These are phyloP conservation scores for Aspergillus vadensis DNA, from an alignment of 2,329 filamentous ascomycete species.

Conservation along the genomic window DNA sequence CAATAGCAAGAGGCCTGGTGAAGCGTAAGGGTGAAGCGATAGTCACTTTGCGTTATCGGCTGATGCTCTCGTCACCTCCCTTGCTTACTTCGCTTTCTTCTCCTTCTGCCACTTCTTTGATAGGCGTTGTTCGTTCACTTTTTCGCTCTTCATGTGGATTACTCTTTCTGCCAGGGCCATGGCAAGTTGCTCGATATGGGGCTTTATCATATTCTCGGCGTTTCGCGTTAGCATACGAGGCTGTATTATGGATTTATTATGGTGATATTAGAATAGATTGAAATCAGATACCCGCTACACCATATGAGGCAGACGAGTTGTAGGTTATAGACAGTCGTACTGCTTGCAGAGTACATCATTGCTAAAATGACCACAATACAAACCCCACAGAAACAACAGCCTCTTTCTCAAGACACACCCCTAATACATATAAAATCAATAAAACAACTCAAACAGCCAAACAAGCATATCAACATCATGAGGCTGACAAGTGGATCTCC, in stretches of 20 bases:
- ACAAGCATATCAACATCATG: no score
- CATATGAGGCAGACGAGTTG: neutral
- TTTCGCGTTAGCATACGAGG: slow-evolving; percentile 9
- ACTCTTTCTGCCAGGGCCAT: neutral
- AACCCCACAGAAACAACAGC: no score
- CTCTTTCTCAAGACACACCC: no score
- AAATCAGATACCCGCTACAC: slow-evolving; percentile 8
- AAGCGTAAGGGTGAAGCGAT: slow-evolving; percentile 37
- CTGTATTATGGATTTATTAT: neutral
- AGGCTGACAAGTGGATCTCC: no score
- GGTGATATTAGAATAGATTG: neutral
- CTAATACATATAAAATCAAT: no score
- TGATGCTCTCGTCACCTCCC: neutral
- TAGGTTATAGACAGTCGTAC: neutral
- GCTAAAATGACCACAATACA: no score
- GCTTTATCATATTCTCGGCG: slow-evolving; percentile 12
- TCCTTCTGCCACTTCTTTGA: neutral
- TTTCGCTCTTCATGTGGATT: slow-evolving; percentile 4
- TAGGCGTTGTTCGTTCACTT: slow-evolving; percentile 14
- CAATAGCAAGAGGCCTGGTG: slow-evolving; percentile 79
- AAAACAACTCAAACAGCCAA: no score
- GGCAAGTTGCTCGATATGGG: neutral
- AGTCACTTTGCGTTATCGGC: neutral
- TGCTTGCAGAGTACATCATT: no score
- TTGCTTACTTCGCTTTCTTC: no score